Evolutionary conservation across 345 rosid genomes (phyloP).

Genomic region (Draba incana): DNA sequence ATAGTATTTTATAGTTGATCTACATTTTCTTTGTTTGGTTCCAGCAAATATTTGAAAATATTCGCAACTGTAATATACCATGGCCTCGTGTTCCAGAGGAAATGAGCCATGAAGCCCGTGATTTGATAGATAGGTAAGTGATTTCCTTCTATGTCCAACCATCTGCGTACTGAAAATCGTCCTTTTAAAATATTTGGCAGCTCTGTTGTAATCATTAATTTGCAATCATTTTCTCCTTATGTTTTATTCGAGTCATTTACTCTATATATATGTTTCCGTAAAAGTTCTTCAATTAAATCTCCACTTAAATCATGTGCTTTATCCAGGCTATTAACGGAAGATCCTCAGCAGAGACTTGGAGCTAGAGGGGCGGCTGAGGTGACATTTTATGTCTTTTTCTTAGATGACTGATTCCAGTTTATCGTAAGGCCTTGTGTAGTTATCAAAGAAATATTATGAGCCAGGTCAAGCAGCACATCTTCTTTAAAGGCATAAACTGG

Average conservation of each 20-base stretch:
- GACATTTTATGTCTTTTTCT: constrained; percentile 33
- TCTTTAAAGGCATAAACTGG: constrained; percentile 93
- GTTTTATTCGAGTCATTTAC: constrained; percentile 15
- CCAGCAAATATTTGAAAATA: constrained; percentile 88
- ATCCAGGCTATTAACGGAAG: constrained; percentile 82
- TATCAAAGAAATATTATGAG: constrained; percentile 30
- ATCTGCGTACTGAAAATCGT: constrained; percentile 3
- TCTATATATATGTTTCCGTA: neutral
- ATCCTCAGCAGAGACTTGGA: constrained; percentile 92
- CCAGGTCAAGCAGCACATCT: constrained; percentile 86
- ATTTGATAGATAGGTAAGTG: constrained; percentile 80
- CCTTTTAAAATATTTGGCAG: neutral
- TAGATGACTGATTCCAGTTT: constrained; percentile 5
- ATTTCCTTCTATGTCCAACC: neutral
- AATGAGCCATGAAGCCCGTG: constrained; percentile 78
- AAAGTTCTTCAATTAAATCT: neutral
- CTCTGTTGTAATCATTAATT: constrained; percentile 15
- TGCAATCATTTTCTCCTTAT: constrained; percentile 5
- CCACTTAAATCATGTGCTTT: neutral
- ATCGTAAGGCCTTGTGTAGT: neutral
- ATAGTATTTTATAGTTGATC: constrained; percentile 1
- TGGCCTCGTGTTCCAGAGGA: constrained; percentile 85
- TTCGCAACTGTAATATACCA: constrained; percentile 89
- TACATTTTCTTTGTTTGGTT: constrained; percentile 40
- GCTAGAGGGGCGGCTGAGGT: constrained; percentile 94